A percentile compares a stretch with the other conserved stretches of the same genome.
Conservation (phyloP, 345 rosid species). For the Bruguiera sexangula region DNA sequence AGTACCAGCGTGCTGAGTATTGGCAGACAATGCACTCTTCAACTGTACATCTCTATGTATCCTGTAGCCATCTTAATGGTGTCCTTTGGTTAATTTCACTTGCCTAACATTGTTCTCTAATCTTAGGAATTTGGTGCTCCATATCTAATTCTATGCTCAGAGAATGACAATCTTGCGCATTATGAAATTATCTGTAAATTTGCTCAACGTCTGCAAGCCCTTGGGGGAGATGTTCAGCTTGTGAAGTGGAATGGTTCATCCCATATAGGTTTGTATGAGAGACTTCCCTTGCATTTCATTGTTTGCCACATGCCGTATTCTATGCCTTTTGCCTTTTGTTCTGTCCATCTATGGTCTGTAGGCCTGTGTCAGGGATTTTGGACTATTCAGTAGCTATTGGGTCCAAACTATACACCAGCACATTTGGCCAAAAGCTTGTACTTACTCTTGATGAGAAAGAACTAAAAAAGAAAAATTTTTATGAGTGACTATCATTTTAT, state of each 20-base stretch:
- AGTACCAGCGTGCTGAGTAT: conserved; percentile 76
- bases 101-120: conserved; percentile 7
- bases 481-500: no score
- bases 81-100: conserved; percentile 4
- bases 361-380: no score
- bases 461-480: no score
- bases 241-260: conserved; percentile 72
- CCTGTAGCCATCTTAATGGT: conserved; percentile 7
- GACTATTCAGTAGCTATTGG: no score
- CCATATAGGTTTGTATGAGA: conserved; percentile 60
- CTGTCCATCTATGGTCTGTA: no score
- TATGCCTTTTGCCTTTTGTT: not conserved
- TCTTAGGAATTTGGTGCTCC: conserved; percentile 74
- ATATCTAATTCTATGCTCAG: conserved; percentile 78
- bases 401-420: no score
- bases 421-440: no score
- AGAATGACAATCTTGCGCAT: conserved; percentile 70
- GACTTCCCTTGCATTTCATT: conserved; percentile 8
- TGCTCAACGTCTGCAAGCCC: conserved; percentile 50
- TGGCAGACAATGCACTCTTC: conserved; percentile 82
- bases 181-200: conserved; percentile 51
- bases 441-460: no score
- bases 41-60: conserved; percentile 49
- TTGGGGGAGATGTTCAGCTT: conserved; percentile 77
- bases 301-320: no score